Evolutionary conservation across 352 stramenopile genomes (phyloP), one percentile per base, ranked within the genome.

Genomic region (Pythium rhizo-oryzae): DNA sequence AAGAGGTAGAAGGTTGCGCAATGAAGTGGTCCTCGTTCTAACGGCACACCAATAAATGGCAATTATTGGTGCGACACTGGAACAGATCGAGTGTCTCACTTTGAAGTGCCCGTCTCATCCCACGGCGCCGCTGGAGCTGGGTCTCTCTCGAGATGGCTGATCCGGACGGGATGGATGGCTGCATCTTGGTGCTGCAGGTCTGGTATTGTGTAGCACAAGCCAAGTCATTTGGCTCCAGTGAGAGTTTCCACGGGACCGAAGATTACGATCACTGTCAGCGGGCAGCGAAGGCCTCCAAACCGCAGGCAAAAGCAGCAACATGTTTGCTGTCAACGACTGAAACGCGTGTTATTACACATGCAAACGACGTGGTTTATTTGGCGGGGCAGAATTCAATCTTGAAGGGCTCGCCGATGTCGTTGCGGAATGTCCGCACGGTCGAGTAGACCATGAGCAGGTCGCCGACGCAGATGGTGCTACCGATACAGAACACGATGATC

Each of bases 401-500:
- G 58, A 64, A 64, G 0, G 41, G 63, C 76, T 86, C 64, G 33
- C 76, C 72, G 18, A 69, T 65, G 47, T 69, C 51, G 25, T 85
- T 71, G 47, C 84, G 74, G 11, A 69, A 79, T 7, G 47, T 74
- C 24, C 74, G 82, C 65, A 84, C 69, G 25, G 71, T 72, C 54
- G 80, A 72, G 61, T 84, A 89, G 35, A 76, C 70, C 75, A 85
- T 89, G 46, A 87, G 65, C 28, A 69, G 49, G 13, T 66, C 77
- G 39, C 81, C 81, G 56, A 85, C 59, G 33, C 75, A 52, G 25
- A 87, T 76, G 13, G 75, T 75, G 18, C 65, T 70, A 37, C 62
- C 75, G 43, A 85, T 82, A 43, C 75, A 87, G 13, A 87, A 67
- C 28, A 87, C 70, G 41, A 89, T 78, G 70, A 81, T 80, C 13